Conservation (phyloP, 2,329 filamentous ascomycete genomes). For the Parastagonospora nodorum region DNA sequence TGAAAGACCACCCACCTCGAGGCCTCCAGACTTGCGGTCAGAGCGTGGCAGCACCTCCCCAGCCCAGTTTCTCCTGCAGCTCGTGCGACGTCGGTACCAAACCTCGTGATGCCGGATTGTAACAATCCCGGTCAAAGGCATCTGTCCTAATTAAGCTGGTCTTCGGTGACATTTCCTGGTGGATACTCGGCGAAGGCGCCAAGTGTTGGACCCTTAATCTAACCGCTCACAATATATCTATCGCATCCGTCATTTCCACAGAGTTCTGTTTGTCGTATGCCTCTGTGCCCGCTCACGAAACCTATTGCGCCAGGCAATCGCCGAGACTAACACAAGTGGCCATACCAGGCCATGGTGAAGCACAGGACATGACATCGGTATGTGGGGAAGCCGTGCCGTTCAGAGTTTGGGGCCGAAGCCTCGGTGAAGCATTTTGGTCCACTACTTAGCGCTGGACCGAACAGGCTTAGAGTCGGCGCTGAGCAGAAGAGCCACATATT, state of each 20-base stretch:
- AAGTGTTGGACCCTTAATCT: conserved; percentile 12
- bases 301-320: neutral
- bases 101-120: conserved; percentile 3
- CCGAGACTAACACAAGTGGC: neutral
- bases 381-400: neutral
- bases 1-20: neutral
- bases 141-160: conserved; percentile 4
- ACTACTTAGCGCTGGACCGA: conserved; percentile 3
- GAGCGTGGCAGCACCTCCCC: neutral
- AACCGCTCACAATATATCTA: conserved; percentile 2
- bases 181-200: conserved; percentile 1
- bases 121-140: conserved; percentile 1
- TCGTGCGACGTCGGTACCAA: conserved; percentile 6
- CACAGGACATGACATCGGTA: neutral
- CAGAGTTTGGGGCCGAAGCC: neutral
- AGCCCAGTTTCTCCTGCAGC: conserved; percentile 3
- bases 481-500: conserved; percentile 15
- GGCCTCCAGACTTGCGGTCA: neutral
- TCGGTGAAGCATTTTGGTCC: conserved; percentile 6
- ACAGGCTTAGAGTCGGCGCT: conserved; percentile 10
- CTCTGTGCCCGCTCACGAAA: neutral
- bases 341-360: neutral
- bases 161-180: neutral
- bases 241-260: conserved; percentile 1
- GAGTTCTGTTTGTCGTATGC: neutral